Evolutionary conservation across 2,329 filamentous ascomycete species (phyloP).

Genomic region (Paecilomyces niveus): DNA sequence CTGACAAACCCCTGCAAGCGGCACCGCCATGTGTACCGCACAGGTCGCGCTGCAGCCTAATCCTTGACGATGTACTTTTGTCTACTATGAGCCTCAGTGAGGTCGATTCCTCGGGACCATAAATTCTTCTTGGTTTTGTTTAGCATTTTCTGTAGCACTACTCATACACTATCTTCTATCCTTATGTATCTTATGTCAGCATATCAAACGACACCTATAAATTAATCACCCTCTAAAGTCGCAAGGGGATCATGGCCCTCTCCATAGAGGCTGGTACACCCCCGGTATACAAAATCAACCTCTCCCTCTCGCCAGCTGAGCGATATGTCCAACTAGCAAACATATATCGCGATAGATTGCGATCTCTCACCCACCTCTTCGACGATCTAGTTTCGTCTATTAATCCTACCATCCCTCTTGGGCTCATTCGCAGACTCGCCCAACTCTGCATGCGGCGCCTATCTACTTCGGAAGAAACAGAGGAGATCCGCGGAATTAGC

Average conservation of each 20-base stretch:
- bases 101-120: too few relatives aligned
- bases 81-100: neutral
- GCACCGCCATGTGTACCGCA: neutral
- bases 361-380: slow-evolving; percentile 43
- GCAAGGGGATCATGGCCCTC: neutral
- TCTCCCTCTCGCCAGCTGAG: slow-evolving; percentile 46
- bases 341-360: slow-evolving; percentile 39
- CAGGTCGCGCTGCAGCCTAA: neutral
- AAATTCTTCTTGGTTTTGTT: too few relatives aligned
- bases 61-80: neutral
- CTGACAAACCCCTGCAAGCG: neutral
- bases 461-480: slow-evolving; percentile 49
- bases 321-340: slow-evolving; percentile 46
- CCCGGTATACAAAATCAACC: slow-evolving; percentile 45
- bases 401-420: slow-evolving; percentile 3
- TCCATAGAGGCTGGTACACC: slow-evolving; percentile 4
- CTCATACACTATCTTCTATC: neutral
- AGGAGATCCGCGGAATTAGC: slow-evolving; percentile 55
- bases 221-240: neutral
- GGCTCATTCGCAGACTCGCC: slow-evolving; percentile 31
- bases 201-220: neutral
- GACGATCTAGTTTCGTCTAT: slow-evolving; percentile 40
- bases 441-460: slow-evolving; percentile 45
- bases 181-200: neutral
- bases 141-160: neutral